Evolutionary conservation across 73 alveolate genomes (phyloP).

Genomic region (Tetrahymena malaccensis): DNA sequence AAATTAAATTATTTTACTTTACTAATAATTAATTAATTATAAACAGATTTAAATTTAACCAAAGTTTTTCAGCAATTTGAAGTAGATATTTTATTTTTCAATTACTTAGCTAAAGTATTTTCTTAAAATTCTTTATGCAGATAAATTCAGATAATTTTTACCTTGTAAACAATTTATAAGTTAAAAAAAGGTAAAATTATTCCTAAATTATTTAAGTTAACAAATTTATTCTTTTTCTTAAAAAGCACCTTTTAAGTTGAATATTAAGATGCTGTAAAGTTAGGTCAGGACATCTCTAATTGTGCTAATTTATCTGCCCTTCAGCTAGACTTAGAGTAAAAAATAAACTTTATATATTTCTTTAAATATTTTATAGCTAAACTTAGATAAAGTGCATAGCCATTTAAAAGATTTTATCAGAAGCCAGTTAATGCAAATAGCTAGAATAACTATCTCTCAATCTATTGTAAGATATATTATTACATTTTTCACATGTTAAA

Average conservation of each 20-base stretch:
- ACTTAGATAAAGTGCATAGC: not conserved
- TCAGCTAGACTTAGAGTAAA: not conserved
- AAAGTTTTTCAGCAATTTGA: not conserved
- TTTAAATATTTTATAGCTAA: not conserved
- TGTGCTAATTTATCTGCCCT: not conserved
- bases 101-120: too few species aligned
- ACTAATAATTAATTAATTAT: too few species aligned
- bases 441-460: not conserved
- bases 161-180: not conserved
- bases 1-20: too few species aligned
- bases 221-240: not conserved
- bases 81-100: not conserved
- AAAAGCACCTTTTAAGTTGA: not conserved
- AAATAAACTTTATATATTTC: not conserved
- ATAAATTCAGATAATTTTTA: not conserved
- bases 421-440: not conserved
- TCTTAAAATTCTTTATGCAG: not conserved
- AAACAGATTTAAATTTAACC: not conserved
- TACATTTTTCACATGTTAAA: not conserved
- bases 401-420: not conserved
- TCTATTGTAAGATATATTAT: not conserved
- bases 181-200: not conserved
- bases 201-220: not conserved
- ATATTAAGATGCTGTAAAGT: not conserved
- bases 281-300: not conserved